Conservation (phyloP, 371 early-diverging fungal genomes). For the Rhizopus stolonifer region DNA sequence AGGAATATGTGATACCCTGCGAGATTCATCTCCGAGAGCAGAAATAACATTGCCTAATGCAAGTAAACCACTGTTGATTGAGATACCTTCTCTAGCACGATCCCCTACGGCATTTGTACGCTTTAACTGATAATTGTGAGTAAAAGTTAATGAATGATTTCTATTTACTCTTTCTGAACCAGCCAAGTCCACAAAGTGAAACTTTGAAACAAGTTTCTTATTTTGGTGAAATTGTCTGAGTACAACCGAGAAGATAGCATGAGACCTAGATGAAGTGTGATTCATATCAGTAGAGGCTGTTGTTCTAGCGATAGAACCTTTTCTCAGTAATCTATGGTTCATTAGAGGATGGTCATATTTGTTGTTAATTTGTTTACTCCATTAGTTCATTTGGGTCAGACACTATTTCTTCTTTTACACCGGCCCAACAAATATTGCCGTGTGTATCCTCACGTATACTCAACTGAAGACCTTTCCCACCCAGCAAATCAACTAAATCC, state of each 20-base stretch:
- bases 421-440: slow-evolving; percentile 87
- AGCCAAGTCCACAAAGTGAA: slow-evolving; percentile 98
- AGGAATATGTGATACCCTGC: slow-evolving; percentile 77
- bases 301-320: slow-evolving; percentile 82
- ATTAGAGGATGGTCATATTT: neutral
- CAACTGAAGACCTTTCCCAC: slow-evolving; percentile 25
- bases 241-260: slow-evolving; percentile 95
- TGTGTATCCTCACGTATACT: slow-evolving; percentile 87
- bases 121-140: slow-evolving; percentile 93
- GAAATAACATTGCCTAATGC: slow-evolving; percentile 98
- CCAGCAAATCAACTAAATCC: slow-evolving; percentile 81
- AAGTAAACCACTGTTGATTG: slow-evolving; percentile 96
- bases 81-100: slow-evolving; percentile 94
- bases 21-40: slow-evolving; percentile 85
- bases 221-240: slow-evolving; percentile 54
- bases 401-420: slow-evolving; percentile 80
- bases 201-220: slow-evolving; percentile 64
- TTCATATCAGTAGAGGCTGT: slow-evolving; percentile 98
- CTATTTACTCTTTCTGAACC: slow-evolving; percentile 77
- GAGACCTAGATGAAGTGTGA: slow-evolving; percentile 89
- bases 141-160: slow-evolving; percentile 62
- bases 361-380: slow-evolving; percentile 30
- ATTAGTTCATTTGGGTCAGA: slow-evolving; percentile 71
- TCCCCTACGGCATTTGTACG: slow-evolving; percentile 94
- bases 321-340: slow-evolving; percentile 43